phyloP scores from a whole-genome alignment of 2,329 filamentous ascomycete species.

The Sporothrix pallida region DNA sequence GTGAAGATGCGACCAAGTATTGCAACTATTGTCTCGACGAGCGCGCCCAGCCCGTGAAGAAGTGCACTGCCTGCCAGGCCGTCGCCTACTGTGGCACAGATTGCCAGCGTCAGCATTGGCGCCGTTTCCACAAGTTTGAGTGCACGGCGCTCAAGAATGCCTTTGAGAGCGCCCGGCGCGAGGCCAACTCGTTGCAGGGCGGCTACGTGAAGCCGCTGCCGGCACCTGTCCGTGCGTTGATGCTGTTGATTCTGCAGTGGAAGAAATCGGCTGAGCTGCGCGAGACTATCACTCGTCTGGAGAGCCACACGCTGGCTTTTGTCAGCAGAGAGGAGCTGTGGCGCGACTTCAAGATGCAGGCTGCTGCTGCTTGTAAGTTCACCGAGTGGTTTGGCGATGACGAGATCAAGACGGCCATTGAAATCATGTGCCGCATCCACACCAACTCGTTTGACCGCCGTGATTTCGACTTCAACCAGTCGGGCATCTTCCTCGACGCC shows the following conservation, averaged over 20 bases:
- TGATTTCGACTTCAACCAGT: constrained; percentile 58
- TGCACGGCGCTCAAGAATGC: constrained; percentile 55
- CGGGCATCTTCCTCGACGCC: constrained; percentile 63
- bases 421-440: constrained; percentile 63
- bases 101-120: constrained; percentile 64
- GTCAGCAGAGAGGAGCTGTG: constrained; percentile 47
- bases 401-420: constrained; percentile 50
- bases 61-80: constrained; percentile 61
- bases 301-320: constrained; percentile 54
- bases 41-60: constrained; percentile 37
- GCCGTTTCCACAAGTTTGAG: constrained; percentile 58
- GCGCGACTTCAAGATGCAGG: constrained; percentile 57
- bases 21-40: constrained; percentile 58
- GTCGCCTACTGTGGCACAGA: constrained; percentile 59
- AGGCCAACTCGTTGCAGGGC: neutral
- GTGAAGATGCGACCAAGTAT: constrained; percentile 48
- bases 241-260: constrained; percentile 56
- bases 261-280: constrained; percentile 33
- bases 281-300: constrained; percentile 49
- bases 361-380: constrained; percentile 57
- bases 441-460: constrained; percentile 66
- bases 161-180: constrained; percentile 35
- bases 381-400: constrained; percentile 48
- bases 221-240: constrained; percentile 60
- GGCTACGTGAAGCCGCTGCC: constrained; percentile 50